These are phyloP conservation scores for Nicotiana tabacum DNA, from an alignment of 257 asterid species.

Conservation along the genomic window DNA sequence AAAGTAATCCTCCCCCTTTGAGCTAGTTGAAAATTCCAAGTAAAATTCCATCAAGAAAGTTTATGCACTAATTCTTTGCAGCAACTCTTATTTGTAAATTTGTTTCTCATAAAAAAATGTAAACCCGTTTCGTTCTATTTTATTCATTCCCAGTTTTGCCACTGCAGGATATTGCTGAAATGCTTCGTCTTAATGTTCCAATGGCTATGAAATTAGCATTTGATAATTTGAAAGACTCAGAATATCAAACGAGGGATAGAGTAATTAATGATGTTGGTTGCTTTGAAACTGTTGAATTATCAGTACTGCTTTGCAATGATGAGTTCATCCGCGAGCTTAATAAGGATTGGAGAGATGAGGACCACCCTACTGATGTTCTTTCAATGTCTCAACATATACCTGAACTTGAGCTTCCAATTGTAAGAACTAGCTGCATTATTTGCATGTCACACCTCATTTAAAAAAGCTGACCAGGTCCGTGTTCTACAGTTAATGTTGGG, in stretches of 20 bases:
- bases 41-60: neutral
- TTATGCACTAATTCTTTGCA: neutral
- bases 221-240: constrained; percentile 51
- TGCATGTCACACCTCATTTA: constrained; percentile 2
- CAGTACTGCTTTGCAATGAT: constrained; percentile 90
- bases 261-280: constrained; percentile 58
- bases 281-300: constrained; percentile 77
- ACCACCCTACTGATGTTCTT: constrained; percentile 90
- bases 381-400: constrained; percentile 98
- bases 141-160: neutral
- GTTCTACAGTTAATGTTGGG: constrained; percentile 88
- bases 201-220: constrained; percentile 87
- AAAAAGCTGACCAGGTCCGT: constrained; percentile 24
- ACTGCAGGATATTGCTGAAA: constrained; percentile 71
- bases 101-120: no score
- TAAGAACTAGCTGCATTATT: constrained; percentile 32
- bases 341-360: constrained; percentile 96
- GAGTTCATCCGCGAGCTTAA: constrained; percentile 75
- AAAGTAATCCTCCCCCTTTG: neutral
- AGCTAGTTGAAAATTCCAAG: neutral
- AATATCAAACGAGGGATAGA: constrained; percentile 61
- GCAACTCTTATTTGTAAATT: neutral
- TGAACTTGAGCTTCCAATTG: constrained; percentile 78
- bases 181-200: constrained; percentile 91
- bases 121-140: neutral